Evolutionary conservation across 805 yeast genomes (phyloP).

Genomic region (Yamadazyma philogaea): DNA sequence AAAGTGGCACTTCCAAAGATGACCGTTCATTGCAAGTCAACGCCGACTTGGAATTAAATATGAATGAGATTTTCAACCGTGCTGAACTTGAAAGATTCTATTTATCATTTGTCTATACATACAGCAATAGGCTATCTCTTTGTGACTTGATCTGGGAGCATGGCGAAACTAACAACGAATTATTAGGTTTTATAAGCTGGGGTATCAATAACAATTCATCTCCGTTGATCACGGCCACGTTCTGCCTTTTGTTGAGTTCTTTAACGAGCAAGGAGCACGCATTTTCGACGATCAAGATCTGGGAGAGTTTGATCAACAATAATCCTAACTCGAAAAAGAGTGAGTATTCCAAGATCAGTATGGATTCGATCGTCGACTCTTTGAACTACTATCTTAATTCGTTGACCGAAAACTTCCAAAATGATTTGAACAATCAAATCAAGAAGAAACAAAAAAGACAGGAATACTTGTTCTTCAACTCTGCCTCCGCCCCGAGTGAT

Average conservation of each 20-base stretch:
- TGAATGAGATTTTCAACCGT: slow-evolving; percentile 64
- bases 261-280: slow-evolving; percentile 55
- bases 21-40: neutral
- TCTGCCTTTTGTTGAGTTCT: slow-evolving; percentile 74
- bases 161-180: slow-evolving; percentile 41
- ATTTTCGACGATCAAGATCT: slow-evolving; percentile 43
- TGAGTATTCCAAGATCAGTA: slow-evolving; percentile 48
- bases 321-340: slow-evolving; percentile 27
- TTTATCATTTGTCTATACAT: slow-evolving; percentile 67
- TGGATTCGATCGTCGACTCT: slow-evolving; percentile 53
- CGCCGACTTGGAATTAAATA: slow-evolving; percentile 30
- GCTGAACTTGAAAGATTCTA: slow-evolving; percentile 89
- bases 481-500: slow-evolving; percentile 20
- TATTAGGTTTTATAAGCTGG: slow-evolving; percentile 85
- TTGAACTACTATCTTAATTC: slow-evolving; percentile 53
- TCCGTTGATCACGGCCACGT: slow-evolving; percentile 77
- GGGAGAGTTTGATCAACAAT: slow-evolving; percentile 37
- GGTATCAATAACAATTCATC: slow-evolving; percentile 74
- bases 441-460: slow-evolving; percentile 33
- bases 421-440: slow-evolving; percentile 28
- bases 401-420: slow-evolving; percentile 36
- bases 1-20: neutral
- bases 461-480: slow-evolving; percentile 26
- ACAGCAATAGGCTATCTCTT: slow-evolving; percentile 56
- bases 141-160: slow-evolving; percentile 61